phyloP scores from a whole-genome alignment of 306 rosid species.

The Prunus armeniaca region DNA sequence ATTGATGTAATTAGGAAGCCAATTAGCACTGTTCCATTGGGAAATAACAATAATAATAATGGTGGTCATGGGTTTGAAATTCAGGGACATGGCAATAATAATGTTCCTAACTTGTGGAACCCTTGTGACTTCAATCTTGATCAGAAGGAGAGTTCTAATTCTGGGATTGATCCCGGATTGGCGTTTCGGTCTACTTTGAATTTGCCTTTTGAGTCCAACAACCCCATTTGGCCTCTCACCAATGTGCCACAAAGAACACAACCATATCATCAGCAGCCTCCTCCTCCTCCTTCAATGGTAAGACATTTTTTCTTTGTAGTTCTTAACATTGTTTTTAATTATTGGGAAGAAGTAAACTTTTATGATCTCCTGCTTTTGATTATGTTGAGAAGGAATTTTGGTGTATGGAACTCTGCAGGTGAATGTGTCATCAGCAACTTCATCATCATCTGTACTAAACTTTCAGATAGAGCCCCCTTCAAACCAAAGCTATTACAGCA shows the following conservation, averaged over 20 bases:
- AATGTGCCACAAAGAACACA: slow-evolving; percentile 40
- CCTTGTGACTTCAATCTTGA: slow-evolving; percentile 37
- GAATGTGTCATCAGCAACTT: slow-evolving; percentile 46
- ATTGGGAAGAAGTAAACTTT: background rate
- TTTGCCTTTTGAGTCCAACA: slow-evolving; percentile 42
- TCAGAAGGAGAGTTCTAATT: slow-evolving; percentile 26
- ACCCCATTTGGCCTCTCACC: slow-evolving; percentile 37
- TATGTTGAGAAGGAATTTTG: slow-evolving; percentile 8
- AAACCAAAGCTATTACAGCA: slow-evolving; percentile 75
- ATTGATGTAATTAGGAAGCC: slow-evolving; percentile 27
- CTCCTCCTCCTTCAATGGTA: slow-evolving; percentile 46
- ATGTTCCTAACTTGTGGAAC: slow-evolving; percentile 39
- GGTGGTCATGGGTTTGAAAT: slow-evolving; percentile 36
- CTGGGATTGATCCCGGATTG: slow-evolving; percentile 40
- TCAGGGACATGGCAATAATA: slow-evolving; percentile 24
- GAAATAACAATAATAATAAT: slow-evolving; percentile 9
- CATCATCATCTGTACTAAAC: slow-evolving; percentile 41
- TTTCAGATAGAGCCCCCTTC: slow-evolving; percentile 93
- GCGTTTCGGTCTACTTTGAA: slow-evolving; percentile 34
- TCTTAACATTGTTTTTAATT: background rate
- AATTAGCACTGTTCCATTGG: slow-evolving; percentile 26
- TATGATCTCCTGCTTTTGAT: background rate
- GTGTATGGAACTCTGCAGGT: slow-evolving; percentile 44
- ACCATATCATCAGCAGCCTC: slow-evolving; percentile 34
- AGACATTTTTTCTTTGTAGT: background rate